Evolutionary conservation across 78 protist genomes (phyloP).

Genomic region (Blattamonas nauphoetae): DNA sequence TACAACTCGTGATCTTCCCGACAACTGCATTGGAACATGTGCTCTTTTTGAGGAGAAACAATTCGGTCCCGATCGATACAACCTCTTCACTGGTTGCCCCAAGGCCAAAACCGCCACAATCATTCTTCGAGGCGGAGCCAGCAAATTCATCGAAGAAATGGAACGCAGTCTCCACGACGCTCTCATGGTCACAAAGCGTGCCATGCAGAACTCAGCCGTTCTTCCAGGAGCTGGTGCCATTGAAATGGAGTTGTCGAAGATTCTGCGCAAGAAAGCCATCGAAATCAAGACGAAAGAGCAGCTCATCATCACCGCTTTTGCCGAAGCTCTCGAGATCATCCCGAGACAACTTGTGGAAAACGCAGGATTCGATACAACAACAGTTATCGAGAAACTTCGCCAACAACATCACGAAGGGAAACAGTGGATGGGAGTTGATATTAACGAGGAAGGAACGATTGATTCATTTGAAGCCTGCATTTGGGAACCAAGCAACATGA

Average conservation of each 20-base stretch:
- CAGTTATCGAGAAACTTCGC: conserved; percentile 89
- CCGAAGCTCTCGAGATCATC: conserved; percentile 80
- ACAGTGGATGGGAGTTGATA: conserved; percentile 92
- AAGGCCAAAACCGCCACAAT: conserved; percentile 76
- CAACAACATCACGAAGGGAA: conserved; percentile 62
- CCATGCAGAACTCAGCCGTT: conserved; percentile 68
- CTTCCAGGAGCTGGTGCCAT: conserved; percentile 98
- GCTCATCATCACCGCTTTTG: conserved; percentile 82
- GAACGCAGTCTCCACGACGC: conserved; percentile 98
- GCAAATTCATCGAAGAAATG: conserved; percentile 92
- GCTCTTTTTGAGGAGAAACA: conserved; percentile 93
- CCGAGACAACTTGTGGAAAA: conserved; percentile 88
- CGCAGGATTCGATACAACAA: conserved; percentile 97
- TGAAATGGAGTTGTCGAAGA: conserved; percentile 86
- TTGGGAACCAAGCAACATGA: conserved; percentile 92
- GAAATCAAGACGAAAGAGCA: conserved; percentile 83
- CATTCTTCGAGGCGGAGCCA: conserved; percentile 97
- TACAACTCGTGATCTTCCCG: conserved; percentile 60
- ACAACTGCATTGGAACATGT: conserved; percentile 78
- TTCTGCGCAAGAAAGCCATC: conserved; percentile 67
- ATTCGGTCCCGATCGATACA: conserved; percentile 82
- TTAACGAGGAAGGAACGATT: conserved; percentile 77
- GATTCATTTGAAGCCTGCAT: conserved; percentile 82
- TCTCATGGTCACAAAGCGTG: conserved; percentile 83
- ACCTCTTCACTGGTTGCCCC: conserved; percentile 84